Evolutionary conservation across 1,139 yeast genomes (phyloP), one percentile per base, ranked within the genome.

Genomic region (Debaryomycetaceae sp.): DNA sequence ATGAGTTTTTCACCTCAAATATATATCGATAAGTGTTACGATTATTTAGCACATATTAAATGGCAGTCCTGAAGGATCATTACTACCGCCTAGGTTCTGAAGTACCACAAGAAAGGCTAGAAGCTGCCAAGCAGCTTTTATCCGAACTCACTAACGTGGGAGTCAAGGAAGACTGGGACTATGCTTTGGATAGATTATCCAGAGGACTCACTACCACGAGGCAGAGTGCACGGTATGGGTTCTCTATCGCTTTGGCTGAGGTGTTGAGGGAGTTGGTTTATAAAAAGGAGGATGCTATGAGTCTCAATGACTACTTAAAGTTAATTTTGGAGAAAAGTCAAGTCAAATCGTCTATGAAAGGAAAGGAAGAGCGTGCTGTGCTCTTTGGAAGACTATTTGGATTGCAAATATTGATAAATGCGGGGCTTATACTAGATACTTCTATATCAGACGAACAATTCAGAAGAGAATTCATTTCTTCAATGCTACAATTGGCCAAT

Each of bases 351-450:
- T 75, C 78, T 51, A 83, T 83, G 69, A 79, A 78, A 55, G 97
- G 96, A 6, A 87, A 84, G 56, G 96, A 89, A 57, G 88, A 85
- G 59, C 75, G 98, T 49, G 85, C 93, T 1, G 72, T 80, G 11
- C 67, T 87, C 31, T 89, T 93, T 69, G 99, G 97, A 5, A 78
- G 83, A 54, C 69, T 93, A 44, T 91, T 93, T 63, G 97, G 97
- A 0, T 69, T 88, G 34, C 95, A 91, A 60, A 80, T 88, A 1
- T 60, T 91, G 44, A 70, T 86, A 38, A 84, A 84, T 53, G 80
- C 87, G 5, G 64, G 65, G 24, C 60, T 83, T 2, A 70, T 85
- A 45, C 57, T 63, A 33, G 57, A 62, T 33, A 46, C 62, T 8
- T 48, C 60, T 5, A 50, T 64, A 39, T 44, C 62, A 39, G 34